These are phyloP conservation scores for Zygosaccharomyces lentus DNA, from an alignment of 805 yeast genomes.

Conservation along the genomic window DNA sequence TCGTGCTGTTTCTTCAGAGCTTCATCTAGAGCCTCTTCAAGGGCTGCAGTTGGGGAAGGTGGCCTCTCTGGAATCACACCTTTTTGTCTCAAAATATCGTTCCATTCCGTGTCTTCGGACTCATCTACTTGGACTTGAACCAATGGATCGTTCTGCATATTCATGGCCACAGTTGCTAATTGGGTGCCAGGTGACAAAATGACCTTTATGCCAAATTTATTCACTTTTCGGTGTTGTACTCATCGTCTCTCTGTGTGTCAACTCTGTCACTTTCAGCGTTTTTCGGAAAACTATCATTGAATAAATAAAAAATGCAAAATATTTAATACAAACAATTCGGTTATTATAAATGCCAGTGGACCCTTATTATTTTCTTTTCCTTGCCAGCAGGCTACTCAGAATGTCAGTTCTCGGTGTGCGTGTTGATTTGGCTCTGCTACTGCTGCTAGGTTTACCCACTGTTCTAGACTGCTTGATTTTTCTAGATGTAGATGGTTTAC, in stretches of 20 bases:
- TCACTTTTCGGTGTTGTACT: neutral
- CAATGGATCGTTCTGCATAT: slow-evolving; percentile 47
- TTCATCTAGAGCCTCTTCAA: slow-evolving; percentile 84
- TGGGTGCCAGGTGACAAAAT: neutral
- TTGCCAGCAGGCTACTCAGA: slow-evolving; percentile 26
- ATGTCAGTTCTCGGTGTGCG: slow-evolving; percentile 34
- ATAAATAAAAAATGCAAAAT: neutral
- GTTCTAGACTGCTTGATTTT: slow-evolving; percentile 3
- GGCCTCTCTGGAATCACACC: slow-evolving; percentile 92
- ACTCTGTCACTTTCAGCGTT: neutral
- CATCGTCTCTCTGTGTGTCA: too few species aligned
- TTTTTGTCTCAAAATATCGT: slow-evolving; percentile 83
- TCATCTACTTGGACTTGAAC: slow-evolving; percentile 88
- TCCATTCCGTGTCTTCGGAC: slow-evolving; percentile 97
- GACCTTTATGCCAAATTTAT: neutral
- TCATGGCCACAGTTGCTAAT: neutral
- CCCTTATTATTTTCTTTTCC: slow-evolving; percentile 22
- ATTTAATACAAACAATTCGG: neutral
- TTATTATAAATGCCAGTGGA: neutral
- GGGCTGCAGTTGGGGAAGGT: slow-evolving; percentile 78
- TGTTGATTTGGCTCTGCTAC: slow-evolving; percentile 9
- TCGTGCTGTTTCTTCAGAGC: slow-evolving; percentile 77
- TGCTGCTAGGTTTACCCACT: slow-evolving; percentile 11
- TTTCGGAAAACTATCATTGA: neutral
- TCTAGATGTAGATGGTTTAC: slow-evolving; percentile 1